phyloP scores from a whole-genome alignment of 176 grass and related monocot genomes.

The Carex scoparia region DNA sequence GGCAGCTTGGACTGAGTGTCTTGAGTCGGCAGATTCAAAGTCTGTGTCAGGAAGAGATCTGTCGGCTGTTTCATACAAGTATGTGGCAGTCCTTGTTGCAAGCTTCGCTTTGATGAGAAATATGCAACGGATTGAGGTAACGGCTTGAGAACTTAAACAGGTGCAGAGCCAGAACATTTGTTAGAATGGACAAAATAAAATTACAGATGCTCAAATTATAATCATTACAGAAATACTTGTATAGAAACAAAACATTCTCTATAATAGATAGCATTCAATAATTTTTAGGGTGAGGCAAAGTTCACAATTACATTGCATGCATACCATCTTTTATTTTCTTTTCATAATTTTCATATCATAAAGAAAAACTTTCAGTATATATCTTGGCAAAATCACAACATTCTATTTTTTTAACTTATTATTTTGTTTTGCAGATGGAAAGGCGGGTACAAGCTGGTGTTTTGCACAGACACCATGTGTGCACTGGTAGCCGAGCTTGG shows the following conservation, averaged over 20 bases:
- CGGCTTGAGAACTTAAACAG: slow-evolving; percentile 2
- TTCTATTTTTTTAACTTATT: neutral
- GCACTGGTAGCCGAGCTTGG: slow-evolving; percentile 79
- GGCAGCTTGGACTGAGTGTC: slow-evolving; percentile 89
- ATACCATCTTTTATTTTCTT: neutral
- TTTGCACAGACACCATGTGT: slow-evolving; percentile 50
- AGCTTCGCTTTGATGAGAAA: slow-evolving; percentile 86
- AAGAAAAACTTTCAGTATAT: slow-evolving; percentile 19
- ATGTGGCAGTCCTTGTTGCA: slow-evolving; percentile 93
- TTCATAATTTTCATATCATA: slow-evolving; percentile 25
- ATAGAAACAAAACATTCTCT: neutral
- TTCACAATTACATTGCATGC: neutral
- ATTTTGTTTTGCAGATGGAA: slow-evolving; percentile 70
- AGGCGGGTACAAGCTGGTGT: slow-evolving; percentile 73
- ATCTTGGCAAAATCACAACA: neutral
- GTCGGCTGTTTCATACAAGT: slow-evolving; percentile 91
- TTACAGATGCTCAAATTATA: neutral
- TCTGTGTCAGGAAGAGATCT: slow-evolving; percentile 76
- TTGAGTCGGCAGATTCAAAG: slow-evolving; percentile 75
- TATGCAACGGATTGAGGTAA: slow-evolving; percentile 84
- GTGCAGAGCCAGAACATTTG: neutral
- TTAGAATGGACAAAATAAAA: neutral
- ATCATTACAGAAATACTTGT: neutral
- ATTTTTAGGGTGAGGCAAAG: slow-evolving; percentile 1
- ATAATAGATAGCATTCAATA: neutral